Evolutionary conservation across 495 filamentous ascomycete species (phyloP).

Genomic region (Aspergillus hancockii): DNA sequence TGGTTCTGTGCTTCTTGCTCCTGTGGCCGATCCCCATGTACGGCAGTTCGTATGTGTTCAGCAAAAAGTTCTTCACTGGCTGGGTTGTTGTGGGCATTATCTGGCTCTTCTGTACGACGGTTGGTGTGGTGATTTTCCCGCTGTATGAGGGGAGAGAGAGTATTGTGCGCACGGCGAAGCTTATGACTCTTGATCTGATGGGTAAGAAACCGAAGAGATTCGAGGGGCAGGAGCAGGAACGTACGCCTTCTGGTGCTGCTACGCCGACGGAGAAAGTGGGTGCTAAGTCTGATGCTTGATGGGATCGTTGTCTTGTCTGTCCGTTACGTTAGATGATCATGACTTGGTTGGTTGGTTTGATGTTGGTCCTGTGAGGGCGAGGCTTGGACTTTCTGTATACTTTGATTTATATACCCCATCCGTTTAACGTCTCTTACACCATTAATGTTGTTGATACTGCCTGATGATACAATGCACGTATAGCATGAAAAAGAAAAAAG

Average conservation of each 20-base stretch:
- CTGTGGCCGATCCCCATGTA: conserved; percentile 98
- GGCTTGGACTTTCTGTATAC: neutral
- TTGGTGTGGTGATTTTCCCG: conserved; percentile 79
- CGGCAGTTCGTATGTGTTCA: conserved; percentile 82
- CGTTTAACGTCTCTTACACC: neutral
- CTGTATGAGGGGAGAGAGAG: conserved; percentile 77
- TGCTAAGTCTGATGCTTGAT: conserved; percentile 28
- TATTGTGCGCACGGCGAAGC: conserved; percentile 61
- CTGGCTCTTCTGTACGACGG: conserved; percentile 78
- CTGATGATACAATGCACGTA: neutral
- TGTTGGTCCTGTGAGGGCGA: neutral
- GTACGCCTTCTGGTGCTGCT: conserved; percentile 31
- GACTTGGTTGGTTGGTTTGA: neutral
- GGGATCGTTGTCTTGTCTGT: neutral
- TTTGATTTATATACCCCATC: conserved; percentile 22
- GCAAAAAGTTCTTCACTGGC: conserved; percentile 87
- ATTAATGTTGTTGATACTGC: neutral
- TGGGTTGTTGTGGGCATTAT: conserved; percentile 86
- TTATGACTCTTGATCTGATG: conserved; percentile 67
- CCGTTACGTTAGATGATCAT: neutral
- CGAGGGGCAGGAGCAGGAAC: conserved; percentile 20
- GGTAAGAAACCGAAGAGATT: conserved; percentile 52
- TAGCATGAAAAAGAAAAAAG: neutral
- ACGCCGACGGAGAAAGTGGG: conserved; percentile 33
- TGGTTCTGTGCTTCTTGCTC: conserved; percentile 77